Percentiles rank a stretch among this genome's conserved stretches.
Evolutionary conservation across 306 rosid species (phyloP).

Genomic region (Purshia tridentata): DNA sequence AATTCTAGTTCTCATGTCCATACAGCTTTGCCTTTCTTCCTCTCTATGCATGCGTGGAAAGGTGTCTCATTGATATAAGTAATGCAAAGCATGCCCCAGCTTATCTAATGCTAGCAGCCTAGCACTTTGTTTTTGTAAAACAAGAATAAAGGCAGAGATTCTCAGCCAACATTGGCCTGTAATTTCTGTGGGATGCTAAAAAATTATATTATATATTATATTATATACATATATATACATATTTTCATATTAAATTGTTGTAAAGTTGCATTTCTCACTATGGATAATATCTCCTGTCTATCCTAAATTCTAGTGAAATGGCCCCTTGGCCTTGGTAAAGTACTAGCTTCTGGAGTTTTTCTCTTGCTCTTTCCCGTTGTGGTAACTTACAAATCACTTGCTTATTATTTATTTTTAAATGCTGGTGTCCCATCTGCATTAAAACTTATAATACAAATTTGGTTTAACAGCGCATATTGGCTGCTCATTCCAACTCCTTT

Average conservation of each 20-base stretch:
- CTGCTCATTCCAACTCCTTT: constrained; percentile 3
- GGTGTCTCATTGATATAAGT: constrained; percentile 7
- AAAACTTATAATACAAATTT: too few species aligned
- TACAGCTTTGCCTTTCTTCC: constrained; percentile 18
- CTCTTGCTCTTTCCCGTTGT: background rate
- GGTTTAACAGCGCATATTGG: constrained; percentile 12
- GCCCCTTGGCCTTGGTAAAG: background rate
- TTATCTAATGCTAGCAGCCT: background rate
- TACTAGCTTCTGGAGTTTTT: background rate
- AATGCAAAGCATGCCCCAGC: constrained; percentile 1
- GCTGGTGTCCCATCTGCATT: constrained; percentile 1
- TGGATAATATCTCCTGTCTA: background rate
- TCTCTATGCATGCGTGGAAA: constrained; percentile 18
- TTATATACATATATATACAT: too few species aligned
- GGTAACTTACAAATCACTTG: background rate
- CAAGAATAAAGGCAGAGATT: background rate
- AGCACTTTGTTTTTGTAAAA: background rate
- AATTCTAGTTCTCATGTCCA: constrained; percentile 13
- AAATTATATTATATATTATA: background rate
- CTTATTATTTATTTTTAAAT: background rate
- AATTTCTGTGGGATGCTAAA: background rate
- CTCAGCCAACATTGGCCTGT: background rate
- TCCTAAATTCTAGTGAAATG: background rate
- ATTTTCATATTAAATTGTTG: background rate
- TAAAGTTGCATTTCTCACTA: background rate